Evolutionary conservation across 805 yeast genomes (phyloP).

Genomic region (Saccharomycopsis babjevae): DNA sequence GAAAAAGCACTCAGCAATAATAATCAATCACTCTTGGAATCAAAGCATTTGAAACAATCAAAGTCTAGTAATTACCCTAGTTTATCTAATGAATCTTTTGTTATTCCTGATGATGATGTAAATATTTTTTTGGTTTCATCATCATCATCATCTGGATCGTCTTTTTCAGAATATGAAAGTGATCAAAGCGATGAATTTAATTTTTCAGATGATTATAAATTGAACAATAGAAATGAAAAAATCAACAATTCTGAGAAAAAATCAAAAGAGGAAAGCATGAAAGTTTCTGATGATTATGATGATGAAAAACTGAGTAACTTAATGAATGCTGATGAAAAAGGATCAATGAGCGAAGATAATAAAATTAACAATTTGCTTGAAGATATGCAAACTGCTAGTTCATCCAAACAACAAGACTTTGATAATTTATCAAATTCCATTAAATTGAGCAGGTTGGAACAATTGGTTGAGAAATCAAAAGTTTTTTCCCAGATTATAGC

Average conservation of each 20-base stretch:
- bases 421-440: slow-evolving; percentile 34
- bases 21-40: not conserved
- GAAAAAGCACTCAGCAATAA: too few species aligned
- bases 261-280: not conserved
- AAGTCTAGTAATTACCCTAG: not conserved
- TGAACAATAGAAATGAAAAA: not conserved
- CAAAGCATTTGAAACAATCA: not conserved
- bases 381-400: not conserved
- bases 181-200: not conserved
- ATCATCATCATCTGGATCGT: not conserved
- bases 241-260: not conserved
- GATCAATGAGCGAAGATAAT: not conserved
- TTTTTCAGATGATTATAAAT: not conserved
- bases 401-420: slow-evolving; percentile 11
- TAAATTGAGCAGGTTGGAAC: slow-evolving; percentile 58
- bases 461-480: slow-evolving; percentile 77
- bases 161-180: not conserved
- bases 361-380: not conserved
- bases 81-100: not conserved
- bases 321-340: not conserved
- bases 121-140: not conserved
- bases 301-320: not conserved
- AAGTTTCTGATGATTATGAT: not conserved
- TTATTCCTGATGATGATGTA: not conserved
- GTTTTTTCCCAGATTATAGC: slow-evolving; percentile 80